Percentiles rank a stretch among this genome's conserved stretches.
phyloP scores from a whole-genome alignment of 257 asterid genomes.

The Solanum piurae region DNA sequence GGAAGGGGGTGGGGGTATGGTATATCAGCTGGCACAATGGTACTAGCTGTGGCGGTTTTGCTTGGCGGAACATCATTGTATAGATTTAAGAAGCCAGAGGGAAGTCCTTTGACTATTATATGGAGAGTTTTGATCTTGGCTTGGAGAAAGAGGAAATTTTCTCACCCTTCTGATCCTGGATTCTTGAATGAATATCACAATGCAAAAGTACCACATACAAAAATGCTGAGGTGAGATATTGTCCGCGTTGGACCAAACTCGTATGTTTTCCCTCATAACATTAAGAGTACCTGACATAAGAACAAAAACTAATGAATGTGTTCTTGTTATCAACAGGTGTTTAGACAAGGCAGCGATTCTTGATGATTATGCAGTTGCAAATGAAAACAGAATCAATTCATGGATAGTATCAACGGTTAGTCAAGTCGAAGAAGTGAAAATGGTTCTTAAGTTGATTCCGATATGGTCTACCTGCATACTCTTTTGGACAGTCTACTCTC shows the following conservation, averaged over 20 bases:
- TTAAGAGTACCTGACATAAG: neutral
- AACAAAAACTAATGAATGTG: neutral
- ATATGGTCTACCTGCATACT: slow-evolving; percentile 87
- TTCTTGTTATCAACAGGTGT: slow-evolving; percentile 28
- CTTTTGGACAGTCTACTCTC: slow-evolving; percentile 87
- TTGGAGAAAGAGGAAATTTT: neutral
- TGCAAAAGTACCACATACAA: slow-evolving; percentile 43
- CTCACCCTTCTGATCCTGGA: slow-evolving; percentile 27
- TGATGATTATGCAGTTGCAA: slow-evolving; percentile 12
- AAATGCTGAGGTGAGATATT: slow-evolving; percentile 33
- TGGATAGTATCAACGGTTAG: slow-evolving; percentile 44
- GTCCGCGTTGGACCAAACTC: neutral
- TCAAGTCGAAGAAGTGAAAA: slow-evolving; percentile 76
- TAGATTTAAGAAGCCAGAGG: slow-evolving; percentile 6
- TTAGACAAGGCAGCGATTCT: slow-evolving; percentile 69
- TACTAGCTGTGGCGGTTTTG: neutral
- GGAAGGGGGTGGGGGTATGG: slow-evolving; percentile 14
- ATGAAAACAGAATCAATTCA: neutral
- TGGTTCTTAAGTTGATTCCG: slow-evolving; percentile 73
- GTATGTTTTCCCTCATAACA: neutral
- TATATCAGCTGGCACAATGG: slow-evolving; percentile 4
- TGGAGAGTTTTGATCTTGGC: slow-evolving; percentile 2
- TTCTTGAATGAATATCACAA: slow-evolving; percentile 45
- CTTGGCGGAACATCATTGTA: neutral
- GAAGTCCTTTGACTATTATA: slow-evolving; percentile 9